These are phyloP conservation scores for Martensiomyces pterosporus DNA, from an alignment of 192 early-diverging fungal species.

Conservation along the genomic window DNA sequence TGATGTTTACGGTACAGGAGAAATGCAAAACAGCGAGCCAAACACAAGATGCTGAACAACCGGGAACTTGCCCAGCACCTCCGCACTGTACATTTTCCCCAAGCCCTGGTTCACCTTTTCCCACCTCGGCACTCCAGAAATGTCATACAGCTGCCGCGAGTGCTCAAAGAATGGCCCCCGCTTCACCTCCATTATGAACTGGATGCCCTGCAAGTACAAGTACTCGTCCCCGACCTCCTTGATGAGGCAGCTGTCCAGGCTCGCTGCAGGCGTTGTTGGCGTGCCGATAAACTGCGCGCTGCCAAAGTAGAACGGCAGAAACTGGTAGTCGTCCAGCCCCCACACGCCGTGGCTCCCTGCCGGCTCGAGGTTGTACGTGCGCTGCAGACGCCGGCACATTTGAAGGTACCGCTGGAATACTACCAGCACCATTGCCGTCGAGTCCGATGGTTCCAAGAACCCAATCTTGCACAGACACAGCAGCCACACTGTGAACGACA, in stretches of 20 bases:
- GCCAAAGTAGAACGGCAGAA: constrained; percentile 93
- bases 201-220: constrained; percentile 82
- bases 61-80: constrained; percentile 71
- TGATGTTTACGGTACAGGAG: not conserved
- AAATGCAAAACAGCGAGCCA: constrained; percentile 55
- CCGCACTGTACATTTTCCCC: constrained; percentile 72
- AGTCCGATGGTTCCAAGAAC: constrained; percentile 58
- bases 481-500: constrained; percentile 83
- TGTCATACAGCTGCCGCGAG: constrained; percentile 74
- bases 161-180: constrained; percentile 72
- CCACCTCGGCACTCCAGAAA: constrained; percentile 69
- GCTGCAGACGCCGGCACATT: constrained; percentile 76
- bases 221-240: constrained; percentile 65
- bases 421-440: constrained; percentile 62
- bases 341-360: constrained; percentile 97
- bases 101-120: constrained; percentile 69
- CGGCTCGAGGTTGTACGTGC: constrained; percentile 83
- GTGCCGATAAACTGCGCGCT: constrained; percentile 77
- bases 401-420: constrained; percentile 80
- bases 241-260: constrained; percentile 60
- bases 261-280: constrained; percentile 67
- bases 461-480: constrained; percentile 72
- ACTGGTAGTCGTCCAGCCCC: constrained; percentile 97
- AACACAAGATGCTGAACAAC: constrained; percentile 79
- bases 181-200: constrained; percentile 71